Base-by-base conservation (phyloP, 2,329 filamentous ascomycete genomes). In the Elsinoe ampelina region DNA sequence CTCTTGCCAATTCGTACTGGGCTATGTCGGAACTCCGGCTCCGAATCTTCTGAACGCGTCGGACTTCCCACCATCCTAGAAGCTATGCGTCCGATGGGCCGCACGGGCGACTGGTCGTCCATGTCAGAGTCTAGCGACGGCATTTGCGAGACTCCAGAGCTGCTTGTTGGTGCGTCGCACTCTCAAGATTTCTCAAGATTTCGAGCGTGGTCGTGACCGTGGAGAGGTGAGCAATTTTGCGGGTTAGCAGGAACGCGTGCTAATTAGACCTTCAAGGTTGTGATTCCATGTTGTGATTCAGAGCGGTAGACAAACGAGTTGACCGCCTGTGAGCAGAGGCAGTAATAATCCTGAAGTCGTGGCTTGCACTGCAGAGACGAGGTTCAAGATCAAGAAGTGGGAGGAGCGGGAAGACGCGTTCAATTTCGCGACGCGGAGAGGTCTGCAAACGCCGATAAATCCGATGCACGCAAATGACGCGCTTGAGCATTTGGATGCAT, bases 381-480 rank as follows among this genome's bases (percentile, higher is more conserved):
- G 19, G 41, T 22, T n/a, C 20, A 11, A 45, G 41, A 7, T 45
- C 41, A 26, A 45, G 41, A 26, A 45, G 41, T 22, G 41, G 41
- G 17, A 45, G 41, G 17, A 45, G 41, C 41, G 41, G 41, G 41
- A 45, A 45, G 41, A 45, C 41, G 41, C 41, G 41, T 45, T 45
- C 41, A 45, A 45, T 45, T 45, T 45, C 41, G 41, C 41, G 41
- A 45, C 41, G 41, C 41, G 41, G 26, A 26, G n/a, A 22, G 19
- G 2, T 26, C 20, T 45, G 10, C 41, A 45, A 45, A 19, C 41
- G 41, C 41, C 41, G 41, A 45, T 45, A 45, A 45, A 45, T 45
- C 41, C 41, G 41, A 22, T 22, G n/a, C 19, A 22, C 41, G 41
- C 19, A 45, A 11, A 26, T 11, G 19, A 45, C 20, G 41, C 41